Evolutionary conservation across 2,329 filamentous ascomycete species (phyloP).

Genomic region (Pestalotiopsis sp.): DNA sequence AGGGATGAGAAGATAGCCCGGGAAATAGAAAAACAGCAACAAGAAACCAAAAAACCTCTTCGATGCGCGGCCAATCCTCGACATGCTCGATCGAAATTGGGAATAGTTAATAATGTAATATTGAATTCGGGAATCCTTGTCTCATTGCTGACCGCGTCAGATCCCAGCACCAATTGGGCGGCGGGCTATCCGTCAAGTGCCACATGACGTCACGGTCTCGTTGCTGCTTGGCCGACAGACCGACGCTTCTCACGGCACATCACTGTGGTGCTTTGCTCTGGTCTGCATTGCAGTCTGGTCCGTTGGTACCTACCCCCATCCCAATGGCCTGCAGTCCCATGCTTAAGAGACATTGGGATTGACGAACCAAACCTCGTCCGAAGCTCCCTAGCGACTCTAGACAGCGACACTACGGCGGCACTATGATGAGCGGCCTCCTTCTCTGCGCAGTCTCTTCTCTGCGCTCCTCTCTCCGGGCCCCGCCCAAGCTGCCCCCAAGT

Average conservation of each 20-base stretch:
- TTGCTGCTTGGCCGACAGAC: not conserved
- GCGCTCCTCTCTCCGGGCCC: not conserved
- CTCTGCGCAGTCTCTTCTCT: not conserved
- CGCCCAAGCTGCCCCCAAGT: not conserved
- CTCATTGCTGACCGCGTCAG: not conserved
- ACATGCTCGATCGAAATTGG: not conserved
- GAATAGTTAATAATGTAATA: not conserved
- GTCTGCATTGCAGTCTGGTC: not conserved
- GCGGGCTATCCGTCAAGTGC: conserved; percentile 5
- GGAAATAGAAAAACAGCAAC: not conserved
- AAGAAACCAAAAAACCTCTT: not conserved
- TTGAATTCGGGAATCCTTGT: not conserved
- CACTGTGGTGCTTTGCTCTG: not conserved
- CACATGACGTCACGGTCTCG: conserved; percentile 11
- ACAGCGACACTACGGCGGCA: not conserved
- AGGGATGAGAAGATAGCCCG: not conserved
- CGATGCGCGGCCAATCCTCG: not conserved
- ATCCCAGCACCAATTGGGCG: not conserved
- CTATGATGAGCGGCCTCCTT: conserved; percentile 11
- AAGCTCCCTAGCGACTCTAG: not conserved
- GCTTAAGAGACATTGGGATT: conserved; percentile 1
- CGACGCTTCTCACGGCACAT: not conserved
- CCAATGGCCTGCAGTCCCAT: no score
- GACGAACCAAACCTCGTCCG: not conserved
- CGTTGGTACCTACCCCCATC: not conserved